Base-by-base conservation (phyloP, 805 yeast genomes). In the Saccharomycopsis javanensis region DNA sequence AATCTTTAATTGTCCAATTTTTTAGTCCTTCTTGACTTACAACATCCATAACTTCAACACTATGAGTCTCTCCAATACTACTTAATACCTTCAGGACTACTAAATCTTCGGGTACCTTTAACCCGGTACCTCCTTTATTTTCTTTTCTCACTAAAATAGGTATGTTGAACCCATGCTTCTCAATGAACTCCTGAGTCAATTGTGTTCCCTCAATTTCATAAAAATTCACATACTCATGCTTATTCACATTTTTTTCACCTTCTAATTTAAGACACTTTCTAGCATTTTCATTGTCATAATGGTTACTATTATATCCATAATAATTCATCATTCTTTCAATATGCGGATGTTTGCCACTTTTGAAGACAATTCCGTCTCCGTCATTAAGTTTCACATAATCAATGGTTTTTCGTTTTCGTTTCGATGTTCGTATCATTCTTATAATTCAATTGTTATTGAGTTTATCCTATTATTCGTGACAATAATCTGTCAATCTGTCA, bases 1-100 rank as follows among this genome's bases (percentile, higher is more conserved):
- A 90, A 60, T 73, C 75, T 1, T 77, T 77, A 72, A 89, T 68
- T 18, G 78, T 75, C 96, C 96, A 89, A 28, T 61, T 63, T 48
- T 66, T 81, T 11, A 74, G 65, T 38, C 81, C 78, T 56, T 85
- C 84, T 64, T 90, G 97, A 0, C 95, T 83, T 23, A 86, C 74
- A 3, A 88, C 96, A 67, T 90, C 96, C 92, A 90, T 88, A 1
- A 90, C 96, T 56, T 88, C 95, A 1, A 90, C 78, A 0, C 77
- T 77, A 3, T 71, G 70, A 38, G 82, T 85, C 4, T 70, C 78
- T 0, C 96, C 96, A 28, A 88, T 76, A 11, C 74, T 65, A 4
- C 77, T 76, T 0, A 85, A 72, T 0, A 88, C 76, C 59, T 79
- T 72, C 50, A 77, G 74, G 5, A 88, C 82, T 6, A 81, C 76